Evolutionary conservation across 2,329 filamentous ascomycete species (phyloP).

Genomic region (Aspergillus sp.): DNA sequence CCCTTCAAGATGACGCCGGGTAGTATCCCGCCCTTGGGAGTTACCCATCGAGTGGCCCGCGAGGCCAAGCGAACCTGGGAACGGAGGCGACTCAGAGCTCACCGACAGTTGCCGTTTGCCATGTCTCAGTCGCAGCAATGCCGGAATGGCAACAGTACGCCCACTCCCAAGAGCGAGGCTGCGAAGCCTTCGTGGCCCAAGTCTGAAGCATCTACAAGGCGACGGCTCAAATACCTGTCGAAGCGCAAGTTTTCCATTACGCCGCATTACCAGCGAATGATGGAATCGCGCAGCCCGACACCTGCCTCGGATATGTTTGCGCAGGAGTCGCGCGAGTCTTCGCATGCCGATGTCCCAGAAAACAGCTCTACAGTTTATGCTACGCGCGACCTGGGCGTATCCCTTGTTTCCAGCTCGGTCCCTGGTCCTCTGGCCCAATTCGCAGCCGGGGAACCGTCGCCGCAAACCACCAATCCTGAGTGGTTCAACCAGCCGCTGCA

Average conservation of each 20-base stretch:
- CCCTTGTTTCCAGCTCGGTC: conserved; percentile 37
- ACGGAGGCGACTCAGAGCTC: conserved; percentile 34
- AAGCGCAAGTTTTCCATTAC: conserved; percentile 58
- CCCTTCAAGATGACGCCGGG: conserved; percentile 65
- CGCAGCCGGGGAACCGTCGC: conserved; percentile 19
- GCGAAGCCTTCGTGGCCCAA: conserved; percentile 49
- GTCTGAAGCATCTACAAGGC: conserved; percentile 54
- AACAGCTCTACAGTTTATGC: conserved; percentile 30
- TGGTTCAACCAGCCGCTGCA: conserved; percentile 33
- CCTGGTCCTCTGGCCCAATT: conserved; percentile 33
- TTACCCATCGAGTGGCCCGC: conserved; percentile 59
- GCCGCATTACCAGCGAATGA: conserved; percentile 60
- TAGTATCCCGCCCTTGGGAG: conserved; percentile 58
- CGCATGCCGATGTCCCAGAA: conserved; percentile 16
- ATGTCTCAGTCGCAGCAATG: conserved; percentile 27
- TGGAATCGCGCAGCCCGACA: conserved; percentile 57
- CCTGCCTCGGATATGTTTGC: conserved; percentile 44
- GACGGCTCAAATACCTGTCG: conserved; percentile 55
- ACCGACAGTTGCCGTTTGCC: conserved; percentile 7
- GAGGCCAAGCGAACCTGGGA: conserved; percentile 60
- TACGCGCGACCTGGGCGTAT: conserved; percentile 42
- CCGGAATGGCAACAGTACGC: conserved; percentile 45
- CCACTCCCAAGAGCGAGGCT: conserved; percentile 30
- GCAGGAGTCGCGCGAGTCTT: conserved; percentile 22
- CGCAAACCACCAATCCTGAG: conserved; percentile 19